Evolutionary conservation across 1,284 basidiomycete species (phyloP).

Genomic region (Veloboletus limbatus): DNA sequence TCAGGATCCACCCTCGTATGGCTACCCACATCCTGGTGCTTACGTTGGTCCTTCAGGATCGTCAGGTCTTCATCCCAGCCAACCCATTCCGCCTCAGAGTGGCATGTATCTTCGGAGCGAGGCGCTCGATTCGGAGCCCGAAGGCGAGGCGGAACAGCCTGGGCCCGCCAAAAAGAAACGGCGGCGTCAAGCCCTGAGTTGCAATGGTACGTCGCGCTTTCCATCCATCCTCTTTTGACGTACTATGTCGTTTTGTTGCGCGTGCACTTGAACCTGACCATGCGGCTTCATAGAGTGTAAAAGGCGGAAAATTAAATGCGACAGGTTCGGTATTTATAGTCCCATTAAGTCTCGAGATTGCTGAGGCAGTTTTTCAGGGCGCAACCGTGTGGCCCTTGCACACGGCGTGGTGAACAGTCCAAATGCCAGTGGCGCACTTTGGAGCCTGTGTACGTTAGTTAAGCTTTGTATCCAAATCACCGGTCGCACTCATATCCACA

Average conservation of each 20-base stretch:
- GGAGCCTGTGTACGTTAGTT: slow-evolving; percentile 52
- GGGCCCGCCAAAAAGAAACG: slow-evolving; percentile 72
- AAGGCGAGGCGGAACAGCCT: slow-evolving; percentile 46
- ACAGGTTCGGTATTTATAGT: slow-evolving; percentile 42
- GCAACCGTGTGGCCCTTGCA: slow-evolving; percentile 57
- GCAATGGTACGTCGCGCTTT: slow-evolving; percentile 59
- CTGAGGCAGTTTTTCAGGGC: slow-evolving; percentile 35
- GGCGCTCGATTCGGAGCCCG: slow-evolving; percentile 46
- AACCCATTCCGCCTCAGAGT: slow-evolving; percentile 23
- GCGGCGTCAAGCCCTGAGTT: slow-evolving; percentile 70
- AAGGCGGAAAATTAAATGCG: slow-evolving; percentile 60
- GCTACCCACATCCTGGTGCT: slow-evolving; percentile 25
- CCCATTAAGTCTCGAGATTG: slow-evolving; percentile 12
- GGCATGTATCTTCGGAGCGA: slow-evolving; percentile 33
- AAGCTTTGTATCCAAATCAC: not conserved
- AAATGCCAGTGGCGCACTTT: slow-evolving; percentile 59
- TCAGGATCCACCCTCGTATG: slow-evolving; percentile 22
- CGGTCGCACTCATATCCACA: slow-evolving; percentile 10
- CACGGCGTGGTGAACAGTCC: slow-evolving; percentile 49
- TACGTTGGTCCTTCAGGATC: slow-evolving; percentile 28
- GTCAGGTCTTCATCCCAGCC: slow-evolving; percentile 29
- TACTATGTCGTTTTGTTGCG: slow-evolving; percentile 1
- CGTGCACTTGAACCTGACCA: slow-evolving; percentile 9
- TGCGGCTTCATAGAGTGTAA: slow-evolving; percentile 47
- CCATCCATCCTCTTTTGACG: slow-evolving; percentile 15